These are phyloP conservation scores for Salvia miltiorrhiza DNA, from an alignment of 257 asterid species.

Conservation along the genomic window DNA sequence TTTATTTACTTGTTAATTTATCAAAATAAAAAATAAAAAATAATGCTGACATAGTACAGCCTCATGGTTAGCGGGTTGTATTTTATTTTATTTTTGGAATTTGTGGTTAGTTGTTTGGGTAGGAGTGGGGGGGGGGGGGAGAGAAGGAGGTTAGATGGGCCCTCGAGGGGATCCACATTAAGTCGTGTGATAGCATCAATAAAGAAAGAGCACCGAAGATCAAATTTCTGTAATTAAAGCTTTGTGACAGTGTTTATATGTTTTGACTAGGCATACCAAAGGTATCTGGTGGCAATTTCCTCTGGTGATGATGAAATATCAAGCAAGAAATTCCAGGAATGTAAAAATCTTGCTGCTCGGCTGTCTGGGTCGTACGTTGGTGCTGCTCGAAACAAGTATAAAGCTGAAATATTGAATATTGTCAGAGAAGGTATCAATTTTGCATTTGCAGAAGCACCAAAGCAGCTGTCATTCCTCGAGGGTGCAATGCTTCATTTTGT, in stretches of 20 bases:
- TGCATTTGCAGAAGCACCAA: constrained; percentile 85
- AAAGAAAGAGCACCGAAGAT: not conserved
- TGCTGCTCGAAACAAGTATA: constrained; percentile 77
- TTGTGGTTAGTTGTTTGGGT: not conserved
- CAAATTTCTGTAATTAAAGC: not conserved
- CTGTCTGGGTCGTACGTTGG: constrained; percentile 79
- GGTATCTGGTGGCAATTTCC: constrained; percentile 49
- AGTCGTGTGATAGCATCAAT: not conserved
- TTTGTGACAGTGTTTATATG: constrained; percentile 16
- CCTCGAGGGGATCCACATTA: not conserved
- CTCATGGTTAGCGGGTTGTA: not conserved
- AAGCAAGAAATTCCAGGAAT: constrained; percentile 66
- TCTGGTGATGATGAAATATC: constrained; percentile 45
- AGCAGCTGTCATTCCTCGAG: constrained; percentile 80
- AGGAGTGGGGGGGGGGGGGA: not conserved
- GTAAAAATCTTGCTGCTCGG: constrained; percentile 79
- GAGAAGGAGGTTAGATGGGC: not conserved
- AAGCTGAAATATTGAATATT: constrained; percentile 59
- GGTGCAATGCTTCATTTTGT: constrained; percentile 75
- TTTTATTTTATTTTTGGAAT: not conserved
- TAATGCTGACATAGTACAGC: not conserved
- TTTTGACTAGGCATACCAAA: constrained; percentile 59
- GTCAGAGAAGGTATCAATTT: constrained; percentile 70
- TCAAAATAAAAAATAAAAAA: too few relatives aligned
- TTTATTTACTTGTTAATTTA: too few relatives aligned